A percentile compares a stretch with the other conserved stretches of the same genome.
These are phyloP conservation scores for Pseudogymnoascus sp. DNA, from an alignment of 2,329 filamentous ascomycete species.

Conservation along the genomic window DNA sequence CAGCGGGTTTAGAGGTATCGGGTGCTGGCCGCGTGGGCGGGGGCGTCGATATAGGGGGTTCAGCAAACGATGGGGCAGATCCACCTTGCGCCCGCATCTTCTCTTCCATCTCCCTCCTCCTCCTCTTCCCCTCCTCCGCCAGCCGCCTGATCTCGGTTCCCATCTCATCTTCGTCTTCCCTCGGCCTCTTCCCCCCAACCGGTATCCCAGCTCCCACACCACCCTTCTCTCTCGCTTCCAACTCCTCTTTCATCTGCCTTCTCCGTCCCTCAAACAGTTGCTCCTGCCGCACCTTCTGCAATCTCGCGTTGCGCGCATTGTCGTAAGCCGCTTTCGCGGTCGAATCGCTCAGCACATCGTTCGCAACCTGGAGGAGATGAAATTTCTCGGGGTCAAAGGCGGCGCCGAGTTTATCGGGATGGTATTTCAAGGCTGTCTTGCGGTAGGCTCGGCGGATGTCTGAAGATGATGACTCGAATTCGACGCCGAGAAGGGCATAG, in stretches of 20 bases:
- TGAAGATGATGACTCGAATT: conserved; percentile 10
- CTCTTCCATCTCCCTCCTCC: conserved; percentile 39
- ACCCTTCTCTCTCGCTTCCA: conserved; percentile 66
- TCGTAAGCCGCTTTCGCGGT: conserved; percentile 71
- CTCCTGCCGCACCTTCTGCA: conserved; percentile 61
- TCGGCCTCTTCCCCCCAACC: conserved; percentile 50
- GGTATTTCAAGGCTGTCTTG: conserved; percentile 78
- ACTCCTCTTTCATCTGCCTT: conserved; percentile 73
- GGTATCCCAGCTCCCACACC: conserved; percentile 33
- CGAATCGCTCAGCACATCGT: conserved; percentile 69
- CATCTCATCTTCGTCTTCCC: conserved; percentile 39
- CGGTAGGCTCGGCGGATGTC: conserved; percentile 55
- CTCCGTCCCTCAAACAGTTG: conserved; percentile 66
- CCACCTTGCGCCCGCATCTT: conserved; percentile 26
- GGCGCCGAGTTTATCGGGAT: conserved; percentile 81
- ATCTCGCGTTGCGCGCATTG: conserved; percentile 59
- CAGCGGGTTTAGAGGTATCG: conserved; percentile 10
- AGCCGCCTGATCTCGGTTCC: conserved; percentile 44
- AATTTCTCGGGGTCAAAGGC: conserved; percentile 72
- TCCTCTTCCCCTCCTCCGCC: conserved; percentile 43
- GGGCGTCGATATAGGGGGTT: conserved; percentile 12
- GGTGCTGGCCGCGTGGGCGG: conserved; percentile 15
- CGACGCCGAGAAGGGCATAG: conserved; percentile 15
- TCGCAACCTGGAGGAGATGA: conserved; percentile 76
- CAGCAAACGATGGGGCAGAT: not conserved